These are phyloP conservation scores for Pythium plurisporium DNA, from an alignment of 352 stramenopile species.

Conservation along the genomic window DNA sequence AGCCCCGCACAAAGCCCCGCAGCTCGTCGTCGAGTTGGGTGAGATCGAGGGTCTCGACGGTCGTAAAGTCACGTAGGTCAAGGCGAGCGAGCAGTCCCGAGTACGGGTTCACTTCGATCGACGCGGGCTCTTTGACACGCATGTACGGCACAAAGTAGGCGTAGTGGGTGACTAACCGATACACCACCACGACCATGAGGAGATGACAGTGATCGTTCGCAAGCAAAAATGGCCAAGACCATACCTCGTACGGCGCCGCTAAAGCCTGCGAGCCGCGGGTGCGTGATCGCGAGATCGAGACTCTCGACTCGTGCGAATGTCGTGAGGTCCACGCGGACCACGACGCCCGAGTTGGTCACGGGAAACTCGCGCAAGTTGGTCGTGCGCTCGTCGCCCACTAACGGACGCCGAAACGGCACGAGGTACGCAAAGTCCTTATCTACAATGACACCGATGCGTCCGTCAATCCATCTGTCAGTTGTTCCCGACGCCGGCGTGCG, in stretches of 20 bases:
- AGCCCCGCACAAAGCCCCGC: constrained; percentile 62
- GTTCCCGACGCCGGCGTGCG: neutral
- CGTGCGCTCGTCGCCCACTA: constrained; percentile 42
- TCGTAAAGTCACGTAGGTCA: constrained; percentile 59
- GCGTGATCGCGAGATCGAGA: constrained; percentile 46
- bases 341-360: constrained; percentile 51
- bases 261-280: constrained; percentile 57
- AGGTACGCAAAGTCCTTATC: constrained; percentile 64
- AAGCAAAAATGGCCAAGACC: neutral
- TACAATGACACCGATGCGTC: no score
- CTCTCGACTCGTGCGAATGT: constrained; percentile 37
- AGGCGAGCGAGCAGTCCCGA: constrained; percentile 56
- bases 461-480: no score
- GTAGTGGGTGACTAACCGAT: constrained; percentile 46
- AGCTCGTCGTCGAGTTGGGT: constrained; percentile 40
- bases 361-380: constrained; percentile 70
- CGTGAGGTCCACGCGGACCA: constrained; percentile 53
- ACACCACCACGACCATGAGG: neutral
- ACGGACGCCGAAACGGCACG: constrained; percentile 43
- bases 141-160: constrained; percentile 77
- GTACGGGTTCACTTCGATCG: constrained; percentile 45
- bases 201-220: neutral
- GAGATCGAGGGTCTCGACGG: constrained; percentile 48
- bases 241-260: constrained; percentile 55
- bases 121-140: constrained; percentile 33